A percentile compares a stretch with the other conserved stretches of the same genome.
Evolutionary conservation across 2,329 filamentous ascomycete species (phyloP).

Genomic region (Plectosphaerella sp.): DNA sequence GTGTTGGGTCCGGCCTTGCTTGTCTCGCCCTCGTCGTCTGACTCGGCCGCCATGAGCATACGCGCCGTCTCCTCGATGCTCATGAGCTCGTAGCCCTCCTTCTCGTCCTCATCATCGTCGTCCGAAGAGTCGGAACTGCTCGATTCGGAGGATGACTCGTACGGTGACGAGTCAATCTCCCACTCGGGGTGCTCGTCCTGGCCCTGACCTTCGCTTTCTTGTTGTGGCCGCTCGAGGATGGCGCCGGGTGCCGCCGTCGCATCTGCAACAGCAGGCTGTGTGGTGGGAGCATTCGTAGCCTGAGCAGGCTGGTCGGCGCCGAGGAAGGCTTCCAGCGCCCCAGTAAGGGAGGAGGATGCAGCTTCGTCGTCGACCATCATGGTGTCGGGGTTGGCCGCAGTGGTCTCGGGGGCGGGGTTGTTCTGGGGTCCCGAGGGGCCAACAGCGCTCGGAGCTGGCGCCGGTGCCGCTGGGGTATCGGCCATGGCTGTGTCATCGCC

Average conservation of each 20-base stretch:
- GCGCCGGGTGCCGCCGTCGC: not conserved
- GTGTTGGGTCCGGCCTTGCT: conserved; percentile 27
- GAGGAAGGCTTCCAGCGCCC: conserved; percentile 39
- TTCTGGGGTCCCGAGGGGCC: not conserved
- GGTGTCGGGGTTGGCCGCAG: conserved; percentile 18
- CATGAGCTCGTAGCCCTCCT: conserved; percentile 66
- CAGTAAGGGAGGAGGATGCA: conserved; percentile 32
- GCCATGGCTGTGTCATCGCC: not conserved
- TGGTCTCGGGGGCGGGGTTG: not conserved
- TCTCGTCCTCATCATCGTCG: conserved; percentile 41
- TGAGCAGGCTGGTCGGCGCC: conserved; percentile 24
- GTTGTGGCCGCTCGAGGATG: conserved; percentile 6
- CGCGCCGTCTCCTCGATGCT: conserved; percentile 79
- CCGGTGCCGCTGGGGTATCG: not conserved
- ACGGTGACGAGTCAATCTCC: conserved; percentile 76
- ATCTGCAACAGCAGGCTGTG: conserved; percentile 1
- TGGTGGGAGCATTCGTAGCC: conserved; percentile 1
- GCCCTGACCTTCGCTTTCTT: conserved; percentile 25
- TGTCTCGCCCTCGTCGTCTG: conserved; percentile 71
- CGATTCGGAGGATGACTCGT: conserved; percentile 61
- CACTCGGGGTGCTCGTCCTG: conserved; percentile 65
- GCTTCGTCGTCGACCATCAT: conserved; percentile 31
- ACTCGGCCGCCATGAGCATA: conserved; percentile 79
- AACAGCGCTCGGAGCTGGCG: not conserved
- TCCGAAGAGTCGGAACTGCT: conserved; percentile 56